Percentiles rank a stretch among this genome's conserved stretches.
phyloP scores from a whole-genome alignment of 768 basidiomycete species.

The Collybia mongolica region DNA sequence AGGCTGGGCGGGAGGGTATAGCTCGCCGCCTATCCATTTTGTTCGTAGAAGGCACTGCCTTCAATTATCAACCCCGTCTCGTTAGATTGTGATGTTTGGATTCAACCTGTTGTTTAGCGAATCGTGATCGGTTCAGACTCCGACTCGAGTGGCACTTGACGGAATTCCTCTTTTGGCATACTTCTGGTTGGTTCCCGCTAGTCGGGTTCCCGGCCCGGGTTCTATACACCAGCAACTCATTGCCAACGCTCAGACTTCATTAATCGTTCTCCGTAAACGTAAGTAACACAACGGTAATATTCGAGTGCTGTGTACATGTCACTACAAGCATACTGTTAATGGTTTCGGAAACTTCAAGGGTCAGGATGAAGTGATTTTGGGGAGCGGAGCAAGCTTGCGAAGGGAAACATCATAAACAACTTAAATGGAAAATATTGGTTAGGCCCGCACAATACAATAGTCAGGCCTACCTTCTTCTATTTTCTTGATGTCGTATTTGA shows the following conservation, averaged over 20 bases:
- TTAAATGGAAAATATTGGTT: slow-evolving; percentile 23
- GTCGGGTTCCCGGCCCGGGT: not conserved
- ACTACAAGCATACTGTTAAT: too few relatives aligned
- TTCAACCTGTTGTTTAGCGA: slow-evolving; percentile 14
- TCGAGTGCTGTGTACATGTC: too few relatives aligned
- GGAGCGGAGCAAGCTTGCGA: slow-evolving; percentile 48
- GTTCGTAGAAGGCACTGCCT: slow-evolving; percentile 6
- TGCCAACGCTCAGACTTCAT: too few relatives aligned
- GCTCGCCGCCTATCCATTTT: slow-evolving; percentile 69
- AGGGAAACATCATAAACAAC: slow-evolving; percentile 87
- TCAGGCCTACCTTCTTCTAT: slow-evolving; percentile 72
- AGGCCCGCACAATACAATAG: not conserved
- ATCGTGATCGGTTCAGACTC: slow-evolving; percentile 12
- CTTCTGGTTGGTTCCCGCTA: too few relatives aligned
- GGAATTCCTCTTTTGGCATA: not conserved
- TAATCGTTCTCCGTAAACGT: too few relatives aligned
- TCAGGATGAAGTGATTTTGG: not conserved
- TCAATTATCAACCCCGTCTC: slow-evolving; percentile 11
- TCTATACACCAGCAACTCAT: too few relatives aligned
- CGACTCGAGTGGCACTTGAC: slow-evolving; percentile 9
- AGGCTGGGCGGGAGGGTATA: slow-evolving; percentile 60
- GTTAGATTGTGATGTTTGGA: slow-evolving; percentile 14
- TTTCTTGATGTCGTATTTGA: slow-evolving; percentile 87
- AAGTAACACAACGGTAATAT: too few relatives aligned
- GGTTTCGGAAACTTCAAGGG: not conserved